Evolutionary conservation across 2,329 filamentous ascomycete genomes (phyloP).

Genomic region (Trichoderma aggressivum): DNA sequence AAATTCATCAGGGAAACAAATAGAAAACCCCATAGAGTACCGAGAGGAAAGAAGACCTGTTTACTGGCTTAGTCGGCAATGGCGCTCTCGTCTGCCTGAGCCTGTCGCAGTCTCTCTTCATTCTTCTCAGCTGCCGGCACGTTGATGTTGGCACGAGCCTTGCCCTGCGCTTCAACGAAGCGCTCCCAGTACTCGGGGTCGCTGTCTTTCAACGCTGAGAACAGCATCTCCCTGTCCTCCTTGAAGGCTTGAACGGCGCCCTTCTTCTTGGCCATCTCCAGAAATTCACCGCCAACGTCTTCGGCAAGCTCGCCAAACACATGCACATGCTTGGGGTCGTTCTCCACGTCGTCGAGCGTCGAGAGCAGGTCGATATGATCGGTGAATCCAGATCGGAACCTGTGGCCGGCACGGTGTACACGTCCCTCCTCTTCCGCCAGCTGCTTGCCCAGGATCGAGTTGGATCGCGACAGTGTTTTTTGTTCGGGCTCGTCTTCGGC

Average conservation of each 20-base stretch:
- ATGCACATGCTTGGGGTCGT: constrained; percentile 48
- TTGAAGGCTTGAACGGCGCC: constrained; percentile 61
- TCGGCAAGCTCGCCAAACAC: constrained; percentile 62
- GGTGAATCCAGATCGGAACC: constrained; percentile 53
- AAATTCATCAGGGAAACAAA: background rate
- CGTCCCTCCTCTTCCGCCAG: constrained; percentile 57
- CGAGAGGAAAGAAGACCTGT: background rate
- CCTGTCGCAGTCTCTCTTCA: constrained; percentile 19
- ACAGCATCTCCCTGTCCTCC: constrained; percentile 51
- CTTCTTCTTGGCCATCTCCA: constrained; percentile 53
- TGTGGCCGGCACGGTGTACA: constrained; percentile 53
- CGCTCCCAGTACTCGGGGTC: constrained; percentile 65
- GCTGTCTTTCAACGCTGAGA: constrained; percentile 50
- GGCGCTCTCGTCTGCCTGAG: constrained; percentile 38
- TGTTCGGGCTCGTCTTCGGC: constrained; percentile 48
- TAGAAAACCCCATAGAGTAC: background rate
- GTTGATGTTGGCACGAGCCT: constrained; percentile 53
- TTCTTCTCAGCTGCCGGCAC: constrained; percentile 28
- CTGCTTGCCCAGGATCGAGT: constrained; percentile 52
- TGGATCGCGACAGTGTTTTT: constrained; percentile 46
- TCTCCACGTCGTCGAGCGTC: constrained; percentile 47
- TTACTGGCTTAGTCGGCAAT: constrained; percentile 36
- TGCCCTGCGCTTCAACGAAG: constrained; percentile 60
- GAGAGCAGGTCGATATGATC: constrained; percentile 51
- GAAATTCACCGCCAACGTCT: constrained; percentile 57